phyloP scores from a whole-genome alignment of 2,329 filamentous ascomycete species.

The Daldinia sp. region DNA sequence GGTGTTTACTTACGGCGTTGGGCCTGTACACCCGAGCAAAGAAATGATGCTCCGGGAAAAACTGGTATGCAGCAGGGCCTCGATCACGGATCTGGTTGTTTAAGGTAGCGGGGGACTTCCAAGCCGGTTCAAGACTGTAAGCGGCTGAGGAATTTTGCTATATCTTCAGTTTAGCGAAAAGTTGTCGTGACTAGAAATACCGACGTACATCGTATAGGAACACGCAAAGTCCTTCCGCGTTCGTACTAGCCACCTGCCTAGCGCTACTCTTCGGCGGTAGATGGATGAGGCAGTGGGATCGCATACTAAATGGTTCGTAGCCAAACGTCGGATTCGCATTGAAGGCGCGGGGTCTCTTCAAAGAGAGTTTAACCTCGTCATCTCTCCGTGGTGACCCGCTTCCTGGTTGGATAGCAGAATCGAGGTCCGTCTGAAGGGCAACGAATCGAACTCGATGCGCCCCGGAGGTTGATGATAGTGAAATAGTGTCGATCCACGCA shows the following conservation, averaged over 20 bases:
- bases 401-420: conserved; percentile 44
- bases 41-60: conserved; percentile 66
- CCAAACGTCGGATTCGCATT: conserved; percentile 50
- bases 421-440: conserved; percentile 55
- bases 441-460: conserved; percentile 54
- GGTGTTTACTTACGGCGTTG: conserved; percentile 54
- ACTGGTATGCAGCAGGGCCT: conserved; percentile 57
- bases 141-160: conserved; percentile 57
- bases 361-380: conserved; percentile 48
- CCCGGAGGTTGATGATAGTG: conserved; percentile 50
- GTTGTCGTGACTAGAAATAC: neutral
- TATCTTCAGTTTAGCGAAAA: conserved; percentile 16
- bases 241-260: conserved; percentile 40
- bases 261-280: conserved; percentile 45
- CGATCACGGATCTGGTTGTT: conserved; percentile 50
- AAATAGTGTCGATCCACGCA: conserved; percentile 60
- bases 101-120: conserved; percentile 50
- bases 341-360: conserved; percentile 51
- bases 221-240: conserved; percentile 55
- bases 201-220: conserved; percentile 62
- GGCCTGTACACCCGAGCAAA: conserved; percentile 64
- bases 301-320: conserved; percentile 52
- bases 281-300: conserved; percentile 55
- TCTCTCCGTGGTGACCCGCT: conserved; percentile 33
- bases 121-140: conserved; percentile 47